A percentile compares a stretch with the other conserved stretches of the same genome.
phyloP scores from a whole-genome alignment of 192 early-diverging fungal genomes.

The Coemansia sp. region DNA sequence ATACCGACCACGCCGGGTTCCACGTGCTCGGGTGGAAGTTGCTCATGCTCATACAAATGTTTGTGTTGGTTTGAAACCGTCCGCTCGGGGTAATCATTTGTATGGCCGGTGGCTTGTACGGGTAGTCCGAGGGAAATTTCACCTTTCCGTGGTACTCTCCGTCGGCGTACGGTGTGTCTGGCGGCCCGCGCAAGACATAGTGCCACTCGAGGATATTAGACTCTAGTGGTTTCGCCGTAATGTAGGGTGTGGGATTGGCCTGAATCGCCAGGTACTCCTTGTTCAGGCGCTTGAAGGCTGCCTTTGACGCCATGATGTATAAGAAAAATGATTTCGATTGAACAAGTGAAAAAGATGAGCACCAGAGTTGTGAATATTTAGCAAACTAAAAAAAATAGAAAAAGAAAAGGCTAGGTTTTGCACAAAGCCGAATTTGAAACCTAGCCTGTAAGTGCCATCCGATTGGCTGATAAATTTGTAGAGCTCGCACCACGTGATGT shows the following conservation, averaged over 20 bases:
- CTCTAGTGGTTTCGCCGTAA: conserved; percentile 91
- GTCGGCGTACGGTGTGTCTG: conserved; percentile 89
- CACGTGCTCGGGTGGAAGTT: conserved; percentile 93
- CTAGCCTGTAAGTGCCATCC: neutral
- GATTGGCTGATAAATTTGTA: conserved; percentile 1
- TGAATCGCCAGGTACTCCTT: conserved; percentile 82
- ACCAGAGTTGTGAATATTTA: neutral
- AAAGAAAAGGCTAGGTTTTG: conserved; percentile 5
- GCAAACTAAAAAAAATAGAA: conserved; percentile 10
- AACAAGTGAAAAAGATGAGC: neutral
- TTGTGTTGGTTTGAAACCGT: conserved; percentile 90
- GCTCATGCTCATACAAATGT: conserved; percentile 95
- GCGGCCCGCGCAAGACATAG: conserved; percentile 95
- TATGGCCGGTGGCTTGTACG: conserved; percentile 89
- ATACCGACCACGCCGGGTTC: conserved; percentile 98
- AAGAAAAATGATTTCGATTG: conserved; percentile 5
- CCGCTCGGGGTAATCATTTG: conserved; percentile 84
- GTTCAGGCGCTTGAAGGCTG: conserved; percentile 74
- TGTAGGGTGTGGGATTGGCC: conserved; percentile 84
- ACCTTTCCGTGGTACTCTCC: conserved; percentile 95
- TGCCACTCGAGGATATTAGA: conserved; percentile 98
- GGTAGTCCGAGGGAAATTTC: conserved; percentile 94
- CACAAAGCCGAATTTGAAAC: neutral
- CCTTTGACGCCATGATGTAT: conserved; percentile 78
- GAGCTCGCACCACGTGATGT: neutral